A percentile compares a stretch with the other conserved stretches of the same genome.
Conservation (phyloP, 2,329 filamentous ascomycete species). For the Aspergillus sergii region DNA sequence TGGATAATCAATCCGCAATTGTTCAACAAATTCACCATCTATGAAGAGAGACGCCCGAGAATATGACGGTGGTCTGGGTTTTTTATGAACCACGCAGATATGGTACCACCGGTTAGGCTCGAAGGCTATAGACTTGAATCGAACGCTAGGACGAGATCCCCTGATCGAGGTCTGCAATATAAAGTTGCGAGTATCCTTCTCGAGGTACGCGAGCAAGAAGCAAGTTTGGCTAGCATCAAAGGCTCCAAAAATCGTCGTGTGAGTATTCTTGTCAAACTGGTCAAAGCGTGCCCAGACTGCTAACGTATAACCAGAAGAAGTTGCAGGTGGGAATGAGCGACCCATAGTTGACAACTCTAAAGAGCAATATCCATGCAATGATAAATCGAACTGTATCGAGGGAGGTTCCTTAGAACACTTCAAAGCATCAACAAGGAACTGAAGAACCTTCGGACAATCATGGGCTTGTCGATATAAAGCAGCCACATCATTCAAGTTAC, state of each 20-base stretch:
- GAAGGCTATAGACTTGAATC: conserved; percentile 85
- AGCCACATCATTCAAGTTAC: conserved; percentile 78
- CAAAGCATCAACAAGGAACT: conserved; percentile 75
- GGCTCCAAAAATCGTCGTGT: conserved; percentile 94
- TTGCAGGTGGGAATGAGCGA: conserved; percentile 78
- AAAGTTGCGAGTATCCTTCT: conserved; percentile 89
- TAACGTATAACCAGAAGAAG: conserved; percentile 83
- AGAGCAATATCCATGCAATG: conserved; percentile 82
- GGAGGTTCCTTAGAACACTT: conserved; percentile 75
- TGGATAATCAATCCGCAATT: conserved; percentile 87
- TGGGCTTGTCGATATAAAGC: conserved; percentile 67
- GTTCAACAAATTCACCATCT: conserved; percentile 90
- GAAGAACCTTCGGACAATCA: conserved; percentile 56
- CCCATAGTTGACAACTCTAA: conserved; percentile 88
- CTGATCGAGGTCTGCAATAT: conserved; percentile 95
- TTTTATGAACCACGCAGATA: conserved; percentile 81
- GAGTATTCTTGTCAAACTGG: conserved; percentile 77
- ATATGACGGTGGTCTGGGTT: conserved; percentile 71
- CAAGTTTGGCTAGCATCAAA: conserved; percentile 91
- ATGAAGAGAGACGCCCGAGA: conserved; percentile 88
- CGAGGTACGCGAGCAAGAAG: conserved; percentile 90
- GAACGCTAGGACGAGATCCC: conserved; percentile 81
- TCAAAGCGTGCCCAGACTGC: conserved; percentile 88
- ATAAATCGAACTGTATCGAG: conserved; percentile 92
- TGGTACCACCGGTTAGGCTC: conserved; percentile 86